phyloP scores from a whole-genome alignment of 148 eudicot species.

The Polygonum maritimum region DNA sequence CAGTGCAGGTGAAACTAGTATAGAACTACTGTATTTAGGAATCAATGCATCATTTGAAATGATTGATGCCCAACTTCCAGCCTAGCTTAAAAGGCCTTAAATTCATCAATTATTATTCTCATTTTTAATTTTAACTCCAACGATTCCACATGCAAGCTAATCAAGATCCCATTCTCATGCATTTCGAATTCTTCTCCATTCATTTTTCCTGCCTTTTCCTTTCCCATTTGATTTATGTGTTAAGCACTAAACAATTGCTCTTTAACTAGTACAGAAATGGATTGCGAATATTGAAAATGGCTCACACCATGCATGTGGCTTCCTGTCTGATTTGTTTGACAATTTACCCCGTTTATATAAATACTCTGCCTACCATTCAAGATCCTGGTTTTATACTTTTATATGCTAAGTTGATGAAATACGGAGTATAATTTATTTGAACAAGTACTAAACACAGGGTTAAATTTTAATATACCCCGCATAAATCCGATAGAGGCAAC shows the following conservation, averaged over 20 bases:
- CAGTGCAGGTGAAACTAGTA: too few relatives aligned
- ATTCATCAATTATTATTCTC: neutral
- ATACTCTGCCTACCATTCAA: too few relatives aligned
- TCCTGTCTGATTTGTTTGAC: neutral
- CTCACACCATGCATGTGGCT: neutral
- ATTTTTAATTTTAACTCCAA: neutral
- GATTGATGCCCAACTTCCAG: neutral
- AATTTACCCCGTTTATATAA: neutral
- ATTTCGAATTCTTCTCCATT: neutral
- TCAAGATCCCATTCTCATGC: neutral
- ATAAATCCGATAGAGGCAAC: neutral
- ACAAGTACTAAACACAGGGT: too few relatives aligned
- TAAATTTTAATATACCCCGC: neutral
- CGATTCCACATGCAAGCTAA: neutral
- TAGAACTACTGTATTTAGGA: too few relatives aligned
- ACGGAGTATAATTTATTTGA: too few relatives aligned
- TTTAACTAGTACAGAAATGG: neutral
- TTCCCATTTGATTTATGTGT: neutral
- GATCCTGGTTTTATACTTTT: too few relatives aligned
- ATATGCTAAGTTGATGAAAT: too few relatives aligned
- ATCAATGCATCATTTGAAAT: too few relatives aligned
- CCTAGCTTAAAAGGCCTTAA: neutral
- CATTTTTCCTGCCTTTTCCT: too few relatives aligned
- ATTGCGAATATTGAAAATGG: neutral
- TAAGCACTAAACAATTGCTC: neutral